Percentiles rank a stretch among this genome's conserved stretches.
phyloP scores from a whole-genome alignment of 2,329 filamentous ascomycete species.

The Pseudogymnoascus sp. region DNA sequence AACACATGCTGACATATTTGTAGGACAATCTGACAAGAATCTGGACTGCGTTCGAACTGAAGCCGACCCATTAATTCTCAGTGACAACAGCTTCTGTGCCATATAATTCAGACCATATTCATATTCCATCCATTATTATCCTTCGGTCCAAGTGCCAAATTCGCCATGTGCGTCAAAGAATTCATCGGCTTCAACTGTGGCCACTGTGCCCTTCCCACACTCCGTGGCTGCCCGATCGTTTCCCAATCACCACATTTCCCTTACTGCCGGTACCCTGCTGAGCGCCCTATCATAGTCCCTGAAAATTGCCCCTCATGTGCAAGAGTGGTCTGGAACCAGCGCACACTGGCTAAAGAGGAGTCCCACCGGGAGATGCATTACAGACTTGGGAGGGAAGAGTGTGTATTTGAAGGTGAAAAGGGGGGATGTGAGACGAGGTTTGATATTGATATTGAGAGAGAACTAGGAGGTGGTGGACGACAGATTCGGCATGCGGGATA shows the following conservation, averaged over 20 bases:
- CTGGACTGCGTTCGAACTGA: neutral
- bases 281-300: conserved; percentile 22
- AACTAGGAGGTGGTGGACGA: neutral
- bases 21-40: neutral
- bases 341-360: conserved; percentile 12
- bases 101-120: neutral
- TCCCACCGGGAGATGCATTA: neutral
- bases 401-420: neutral
- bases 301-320: conserved; percentile 27
- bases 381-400: neutral
- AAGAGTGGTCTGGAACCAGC: conserved; percentile 28
- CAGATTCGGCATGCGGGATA: neutral
- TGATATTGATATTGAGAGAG: conserved; percentile 1
- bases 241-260: conserved; percentile 24
- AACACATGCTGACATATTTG: neutral
- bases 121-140: neutral
- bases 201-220: conserved; percentile 37
- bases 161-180: conserved; percentile 43
- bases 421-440: neutral
- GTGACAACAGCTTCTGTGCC: neutral
- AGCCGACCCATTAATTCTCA: neutral
- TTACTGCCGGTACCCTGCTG: conserved; percentile 25
- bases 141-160: neutral
- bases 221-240: conserved; percentile 37
- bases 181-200: conserved; percentile 44